Evolutionary conservation across 2,329 filamentous ascomycete species (phyloP).

Genomic region (Tolypocladium paradoxum): DNA sequence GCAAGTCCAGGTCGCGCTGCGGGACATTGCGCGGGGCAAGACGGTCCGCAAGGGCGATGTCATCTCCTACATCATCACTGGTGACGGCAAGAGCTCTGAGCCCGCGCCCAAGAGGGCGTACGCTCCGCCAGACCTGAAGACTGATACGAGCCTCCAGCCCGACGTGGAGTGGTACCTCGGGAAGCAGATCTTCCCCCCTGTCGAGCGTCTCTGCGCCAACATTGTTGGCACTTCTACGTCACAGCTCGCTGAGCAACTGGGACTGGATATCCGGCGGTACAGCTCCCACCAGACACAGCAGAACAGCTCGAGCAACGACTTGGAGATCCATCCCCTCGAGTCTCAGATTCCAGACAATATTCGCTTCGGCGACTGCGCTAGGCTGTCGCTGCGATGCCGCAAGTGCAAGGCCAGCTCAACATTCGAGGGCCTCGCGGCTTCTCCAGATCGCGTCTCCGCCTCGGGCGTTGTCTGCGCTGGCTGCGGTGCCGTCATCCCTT

Average conservation of each 20-base stretch:
- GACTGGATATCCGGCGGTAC: slow-evolving; percentile 84
- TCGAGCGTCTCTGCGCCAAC: slow-evolving; percentile 93
- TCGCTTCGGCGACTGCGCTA: slow-evolving; percentile 72
- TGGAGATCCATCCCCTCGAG: slow-evolving; percentile 82
- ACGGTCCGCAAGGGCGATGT: slow-evolving; percentile 87
- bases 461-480: slow-evolving; percentile 64
- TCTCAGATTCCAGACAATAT: slow-evolving; percentile 87
- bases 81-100: slow-evolving; percentile 55
- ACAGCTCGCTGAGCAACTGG: slow-evolving; percentile 84
- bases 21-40: slow-evolving; percentile 79
- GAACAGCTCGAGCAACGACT: slow-evolving; percentile 44
- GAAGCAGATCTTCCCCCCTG: slow-evolving; percentile 96
- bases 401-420: slow-evolving; percentile 60
- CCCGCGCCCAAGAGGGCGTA: slow-evolving; percentile 80
- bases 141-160: slow-evolving; percentile 63
- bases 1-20: slow-evolving; percentile 88
- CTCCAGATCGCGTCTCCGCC: slow-evolving; percentile 52
- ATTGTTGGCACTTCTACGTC: slow-evolving; percentile 87
- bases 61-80: slow-evolving; percentile 88
- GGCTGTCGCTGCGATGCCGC: slow-evolving; percentile 70
- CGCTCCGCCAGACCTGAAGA: slow-evolving; percentile 71
- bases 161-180: slow-evolving; percentile 97
- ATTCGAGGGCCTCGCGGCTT: slow-evolving; percentile 64
- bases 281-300: slow-evolving; percentile 32
- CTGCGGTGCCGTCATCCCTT: slow-evolving; percentile 56